Base-by-base conservation (phyloP, 257 asterid genomes). In the Solanum sitiens region DNA sequence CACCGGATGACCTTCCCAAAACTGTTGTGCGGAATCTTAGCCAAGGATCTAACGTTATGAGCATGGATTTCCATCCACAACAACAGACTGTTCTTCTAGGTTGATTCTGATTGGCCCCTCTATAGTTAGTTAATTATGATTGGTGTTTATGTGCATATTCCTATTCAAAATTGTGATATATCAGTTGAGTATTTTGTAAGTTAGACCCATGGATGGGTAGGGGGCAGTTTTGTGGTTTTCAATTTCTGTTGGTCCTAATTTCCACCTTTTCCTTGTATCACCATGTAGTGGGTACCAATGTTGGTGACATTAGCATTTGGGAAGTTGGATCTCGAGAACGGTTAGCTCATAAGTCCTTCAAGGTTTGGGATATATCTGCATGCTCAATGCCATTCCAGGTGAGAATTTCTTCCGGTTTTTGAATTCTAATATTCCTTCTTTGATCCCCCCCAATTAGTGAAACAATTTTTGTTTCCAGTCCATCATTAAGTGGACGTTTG, bases 221-320 rank as follows among this genome's bases (percentile, higher is more conserved):
- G 85, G 68, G 16, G 42, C 42, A 50, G 30, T 45, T 50, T 18
- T 32, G 45, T 50, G 85, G 70, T 20, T 11, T 80, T 39, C 7
- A 47, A 30, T 80, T 80, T 6, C 30, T 30, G 39, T 30, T 50
- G 85, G 67, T 80, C 44, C 70, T 80, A 50, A 80, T 50, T 30
- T 80, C 67, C 40, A 45, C 59, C 63, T 79, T 79, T 77, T 79
- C 85, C 85, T 76, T 80, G 85, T 80, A 47, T 89, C 87, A 45
- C 79, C 42, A 88, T 79, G 91, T 88, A 97, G 99, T 97, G 94
- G 99, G 99, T 90, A 97, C 99, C 74, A 97, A 95, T 90, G 98
- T 96, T 87, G 99, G 99, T 87, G 99, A 97, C 89, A 94, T 97
- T 86, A 96, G 98, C 95, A 94, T 97, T 63, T 97, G 99, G 99